Conservation (phyloP, 257 asterid species). For the Fraxinus americana region DNA sequence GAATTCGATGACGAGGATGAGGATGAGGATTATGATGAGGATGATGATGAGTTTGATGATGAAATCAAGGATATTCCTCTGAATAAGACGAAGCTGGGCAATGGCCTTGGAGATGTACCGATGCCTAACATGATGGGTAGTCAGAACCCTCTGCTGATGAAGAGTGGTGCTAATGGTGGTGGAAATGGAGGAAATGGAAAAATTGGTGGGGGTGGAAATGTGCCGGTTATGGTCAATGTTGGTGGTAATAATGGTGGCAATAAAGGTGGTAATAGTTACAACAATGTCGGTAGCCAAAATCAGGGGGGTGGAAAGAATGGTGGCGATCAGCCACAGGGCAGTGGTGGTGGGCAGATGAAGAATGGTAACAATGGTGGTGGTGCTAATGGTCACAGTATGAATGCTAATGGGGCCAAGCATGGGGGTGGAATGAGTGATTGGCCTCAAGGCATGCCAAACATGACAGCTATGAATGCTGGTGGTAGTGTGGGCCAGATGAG, state of each 20-base stretch:
- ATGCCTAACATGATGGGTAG: slow-evolving; percentile 31
- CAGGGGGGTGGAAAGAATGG: slow-evolving; percentile 42
- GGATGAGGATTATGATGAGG: neutral
- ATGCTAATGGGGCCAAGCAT: slow-evolving; percentile 57
- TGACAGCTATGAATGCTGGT: slow-evolving; percentile 73
- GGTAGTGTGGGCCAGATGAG: slow-evolving; percentile 52
- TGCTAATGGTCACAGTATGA: slow-evolving; percentile 29
- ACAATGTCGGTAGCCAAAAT: slow-evolving; percentile 31
- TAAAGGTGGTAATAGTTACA: slow-evolving; percentile 30
- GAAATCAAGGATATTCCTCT: slow-evolving; percentile 32
- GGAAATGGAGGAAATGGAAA: slow-evolving; percentile 18
- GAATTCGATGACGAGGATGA: slow-evolving; percentile 24
- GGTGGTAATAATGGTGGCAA: slow-evolving; percentile 21
- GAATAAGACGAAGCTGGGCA: slow-evolving; percentile 34
- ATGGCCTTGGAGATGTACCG: slow-evolving; percentile 20
- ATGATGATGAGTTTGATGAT: slow-evolving; percentile 39
- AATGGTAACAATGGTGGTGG: slow-evolving; percentile 38
- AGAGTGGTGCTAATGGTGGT: slow-evolving; percentile 22
- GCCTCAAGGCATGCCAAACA: slow-evolving; percentile 81
- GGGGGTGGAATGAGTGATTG: slow-evolving; percentile 80
- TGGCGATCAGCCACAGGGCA: slow-evolving; percentile 35
- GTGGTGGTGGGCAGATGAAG: slow-evolving; percentile 26
- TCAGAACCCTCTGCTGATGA: slow-evolving; percentile 31
- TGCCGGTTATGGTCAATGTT: slow-evolving; percentile 38
- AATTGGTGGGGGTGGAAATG: slow-evolving; percentile 13